Conservation (phyloP, 2,329 filamentous ascomycete species). For the Fusarium scirpi region DNA sequence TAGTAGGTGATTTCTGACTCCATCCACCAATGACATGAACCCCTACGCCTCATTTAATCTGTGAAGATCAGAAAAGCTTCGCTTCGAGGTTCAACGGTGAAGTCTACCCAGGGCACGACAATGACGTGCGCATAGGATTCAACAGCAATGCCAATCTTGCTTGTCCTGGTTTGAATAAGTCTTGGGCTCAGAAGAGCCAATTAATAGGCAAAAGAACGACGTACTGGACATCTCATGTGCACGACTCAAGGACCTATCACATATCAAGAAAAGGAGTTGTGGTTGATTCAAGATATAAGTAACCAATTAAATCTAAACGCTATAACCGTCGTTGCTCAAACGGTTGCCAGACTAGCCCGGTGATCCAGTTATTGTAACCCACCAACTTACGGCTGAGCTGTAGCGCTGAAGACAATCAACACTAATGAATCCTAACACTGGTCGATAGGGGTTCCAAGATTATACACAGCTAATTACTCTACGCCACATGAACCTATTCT, state of each 20-base stretch:
- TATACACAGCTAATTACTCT: constrained; percentile 1
- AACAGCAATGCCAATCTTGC: not conserved
- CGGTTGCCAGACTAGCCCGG: constrained; percentile 1
- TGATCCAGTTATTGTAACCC: not conserved
- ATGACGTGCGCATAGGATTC: constrained; percentile 23
- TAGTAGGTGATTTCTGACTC: constrained; percentile 1
- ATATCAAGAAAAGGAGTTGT: not conserved
- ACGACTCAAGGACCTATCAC: constrained; percentile 11
- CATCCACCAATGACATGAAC: constrained; percentile 30
- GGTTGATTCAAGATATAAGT: constrained; percentile 11
- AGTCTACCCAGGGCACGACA: constrained; percentile 10
- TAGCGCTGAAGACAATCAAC: constrained; percentile 19
- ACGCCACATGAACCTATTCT: constrained; percentile 28
- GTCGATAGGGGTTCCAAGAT: constrained; percentile 3
- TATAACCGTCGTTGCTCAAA: constrained; percentile 30
- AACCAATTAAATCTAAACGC: constrained; percentile 31
- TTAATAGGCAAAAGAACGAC: not conserved
- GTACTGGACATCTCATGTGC: not conserved
- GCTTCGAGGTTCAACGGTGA: constrained; percentile 15
- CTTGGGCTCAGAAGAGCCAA: not conserved
- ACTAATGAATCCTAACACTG: not conserved
- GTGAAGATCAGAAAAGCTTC: constrained; percentile 16
- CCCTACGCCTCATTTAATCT: constrained; percentile 31
- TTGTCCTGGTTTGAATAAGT: not conserved
- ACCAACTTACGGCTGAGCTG: constrained; percentile 28